Conservation (phyloP, 2,329 filamentous ascomycete species). For the Trichoderma koningii region DNA sequence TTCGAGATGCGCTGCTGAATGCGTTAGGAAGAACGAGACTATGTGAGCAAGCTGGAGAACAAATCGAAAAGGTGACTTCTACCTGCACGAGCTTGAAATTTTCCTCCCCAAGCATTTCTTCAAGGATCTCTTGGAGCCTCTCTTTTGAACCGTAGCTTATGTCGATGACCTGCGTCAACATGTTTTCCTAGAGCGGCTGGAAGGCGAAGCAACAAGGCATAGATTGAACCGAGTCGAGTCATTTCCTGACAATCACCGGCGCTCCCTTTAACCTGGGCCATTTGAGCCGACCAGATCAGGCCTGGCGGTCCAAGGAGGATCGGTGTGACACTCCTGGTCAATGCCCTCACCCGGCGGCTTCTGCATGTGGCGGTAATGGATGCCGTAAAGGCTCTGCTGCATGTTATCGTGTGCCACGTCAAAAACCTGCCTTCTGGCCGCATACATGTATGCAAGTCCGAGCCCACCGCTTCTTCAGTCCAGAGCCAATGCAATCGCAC, state of each 20-base stretch:
- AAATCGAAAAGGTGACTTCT: not conserved
- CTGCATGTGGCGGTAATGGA: too few relatives aligned
- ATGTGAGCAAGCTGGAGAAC: not conserved
- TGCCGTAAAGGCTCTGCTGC: too few relatives aligned
- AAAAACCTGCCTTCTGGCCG: too few relatives aligned
- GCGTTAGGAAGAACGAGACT: not conserved
- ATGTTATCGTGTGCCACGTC: too few relatives aligned
- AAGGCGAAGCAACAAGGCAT: not conserved
- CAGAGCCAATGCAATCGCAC: not conserved
- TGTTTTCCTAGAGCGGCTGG: not conserved
- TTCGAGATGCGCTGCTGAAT: slow-evolving; percentile 20
- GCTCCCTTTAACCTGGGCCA: not conserved
- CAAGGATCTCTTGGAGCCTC: slow-evolving; percentile 16
- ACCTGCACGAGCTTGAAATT: slow-evolving; percentile 17
- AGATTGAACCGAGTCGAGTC: not conserved
- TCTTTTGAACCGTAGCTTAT: slow-evolving; percentile 18
- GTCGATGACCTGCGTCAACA: slow-evolving; percentile 21
- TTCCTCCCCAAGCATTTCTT: slow-evolving; percentile 2
- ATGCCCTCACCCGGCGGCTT: too few relatives aligned
- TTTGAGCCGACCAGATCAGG: not conserved
- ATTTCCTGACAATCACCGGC: not conserved
- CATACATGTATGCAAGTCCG: too few relatives aligned
- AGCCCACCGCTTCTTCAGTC: not conserved
- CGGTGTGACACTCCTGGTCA: too few relatives aligned
- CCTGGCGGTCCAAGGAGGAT: too few relatives aligned